Evolutionary conservation across 2,329 filamentous ascomycete species (phyloP).

Genomic region (Calonectria crousiana): DNA sequence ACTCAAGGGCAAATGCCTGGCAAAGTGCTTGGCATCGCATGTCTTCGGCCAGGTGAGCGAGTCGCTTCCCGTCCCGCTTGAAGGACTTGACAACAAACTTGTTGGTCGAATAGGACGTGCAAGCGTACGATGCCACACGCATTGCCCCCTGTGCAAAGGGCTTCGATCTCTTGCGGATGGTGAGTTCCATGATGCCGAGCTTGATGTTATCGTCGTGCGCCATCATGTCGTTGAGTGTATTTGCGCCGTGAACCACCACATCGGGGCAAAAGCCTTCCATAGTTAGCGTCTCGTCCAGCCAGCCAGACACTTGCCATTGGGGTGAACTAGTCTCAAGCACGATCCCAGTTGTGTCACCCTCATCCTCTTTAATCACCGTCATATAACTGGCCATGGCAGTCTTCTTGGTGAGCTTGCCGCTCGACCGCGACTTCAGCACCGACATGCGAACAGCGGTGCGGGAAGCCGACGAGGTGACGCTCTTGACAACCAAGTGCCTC

Average conservation of each 20-base stretch:
- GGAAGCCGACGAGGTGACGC: background rate
- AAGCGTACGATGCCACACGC: constrained; percentile 52
- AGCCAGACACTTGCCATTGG: background rate
- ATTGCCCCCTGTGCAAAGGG: constrained; percentile 48
- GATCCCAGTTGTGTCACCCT: background rate
- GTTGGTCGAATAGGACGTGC: constrained; percentile 42
- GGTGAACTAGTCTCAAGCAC: background rate
- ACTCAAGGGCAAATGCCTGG: constrained; percentile 56
- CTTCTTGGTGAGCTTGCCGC: background rate
- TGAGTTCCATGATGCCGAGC: constrained; percentile 49
- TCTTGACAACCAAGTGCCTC: background rate
- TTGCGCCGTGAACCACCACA: constrained; percentile 37
- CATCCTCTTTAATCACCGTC: background rate
- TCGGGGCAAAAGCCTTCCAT: background rate
- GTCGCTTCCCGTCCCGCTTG: constrained; percentile 31
- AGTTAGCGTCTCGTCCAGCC: background rate
- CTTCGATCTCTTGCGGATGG: constrained; percentile 39
- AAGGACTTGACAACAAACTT: constrained; percentile 53
- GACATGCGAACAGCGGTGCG: background rate
- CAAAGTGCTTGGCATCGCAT: constrained; percentile 55
- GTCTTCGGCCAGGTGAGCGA: constrained; percentile 51
- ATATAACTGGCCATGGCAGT: background rate
- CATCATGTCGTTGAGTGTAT: constrained; percentile 53
- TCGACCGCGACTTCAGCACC: background rate
- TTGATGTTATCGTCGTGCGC: constrained; percentile 49